phyloP scores from a whole-genome alignment of 768 basidiomycete species.

The Termitomyces eurrhizus region DNA sequence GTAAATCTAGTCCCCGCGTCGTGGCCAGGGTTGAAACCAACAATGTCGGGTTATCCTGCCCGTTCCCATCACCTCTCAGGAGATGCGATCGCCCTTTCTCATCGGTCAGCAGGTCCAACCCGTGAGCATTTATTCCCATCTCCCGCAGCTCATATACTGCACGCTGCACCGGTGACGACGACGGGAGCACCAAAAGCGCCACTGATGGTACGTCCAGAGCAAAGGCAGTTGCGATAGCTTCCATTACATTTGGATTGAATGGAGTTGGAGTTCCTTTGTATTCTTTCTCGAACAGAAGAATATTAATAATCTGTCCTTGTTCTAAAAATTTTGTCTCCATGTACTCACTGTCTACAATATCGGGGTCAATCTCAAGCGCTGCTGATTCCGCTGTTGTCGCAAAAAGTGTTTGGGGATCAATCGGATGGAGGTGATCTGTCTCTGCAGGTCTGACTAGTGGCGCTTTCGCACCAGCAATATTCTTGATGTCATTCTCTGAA shows the following conservation, averaged over 20 bases:
- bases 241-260: slow-evolving; percentile 53
- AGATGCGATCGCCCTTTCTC: slow-evolving; percentile 42
- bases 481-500: slow-evolving; percentile 49
- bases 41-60: slow-evolving; percentile 52
- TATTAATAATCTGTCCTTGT: slow-evolving; percentile 3
- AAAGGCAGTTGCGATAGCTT: slow-evolving; percentile 67
- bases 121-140: slow-evolving; percentile 65
- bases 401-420: slow-evolving; percentile 18
- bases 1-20: slow-evolving; percentile 71
- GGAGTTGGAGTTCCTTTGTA: slow-evolving; percentile 43
- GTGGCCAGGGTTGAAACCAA: slow-evolving; percentile 69
- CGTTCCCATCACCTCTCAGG: slow-evolving; percentile 27
- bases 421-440: slow-evolving; percentile 8
- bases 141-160: slow-evolving; percentile 60
- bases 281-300: slow-evolving; percentile 40
- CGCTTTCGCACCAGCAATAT: slow-evolving; percentile 46
- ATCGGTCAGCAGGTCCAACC: slow-evolving; percentile 47
- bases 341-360: slow-evolving; percentile 22
- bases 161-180: slow-evolving; percentile 56
- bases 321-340: not conserved
- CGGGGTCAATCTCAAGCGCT: slow-evolving; percentile 14
- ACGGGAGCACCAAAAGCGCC: slow-evolving; percentile 65
- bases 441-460: slow-evolving; percentile 1
- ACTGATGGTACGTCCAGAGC: slow-evolving; percentile 68
- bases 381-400: slow-evolving; percentile 11